Evolutionary conservation across 208 protist genomes (phyloP).

Genomic region (Leishmania turanica): DNA sequence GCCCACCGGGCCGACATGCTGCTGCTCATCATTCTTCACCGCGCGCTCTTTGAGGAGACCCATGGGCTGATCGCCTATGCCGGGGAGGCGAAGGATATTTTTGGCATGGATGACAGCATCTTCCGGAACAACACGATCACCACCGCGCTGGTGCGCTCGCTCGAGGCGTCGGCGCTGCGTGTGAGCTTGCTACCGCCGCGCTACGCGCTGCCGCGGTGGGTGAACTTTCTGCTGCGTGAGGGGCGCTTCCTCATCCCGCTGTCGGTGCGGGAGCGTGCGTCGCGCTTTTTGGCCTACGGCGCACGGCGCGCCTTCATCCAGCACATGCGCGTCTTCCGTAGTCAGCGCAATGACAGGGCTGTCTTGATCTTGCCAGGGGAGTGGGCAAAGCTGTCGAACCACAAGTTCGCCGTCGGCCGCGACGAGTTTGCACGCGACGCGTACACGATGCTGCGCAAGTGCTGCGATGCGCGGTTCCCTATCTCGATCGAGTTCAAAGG

Average conservation of each 20-base stretch:
- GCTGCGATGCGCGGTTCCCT: constrained; percentile 64
- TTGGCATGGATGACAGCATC: constrained; percentile 28
- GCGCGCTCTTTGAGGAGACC: constrained; percentile 26
- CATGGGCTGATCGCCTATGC: constrained; percentile 21
- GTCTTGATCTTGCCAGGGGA: constrained; percentile 59
- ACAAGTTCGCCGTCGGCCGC: constrained; percentile 85
- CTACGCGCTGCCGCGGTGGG: constrained; percentile 83
- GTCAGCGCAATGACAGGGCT: constrained; percentile 44
- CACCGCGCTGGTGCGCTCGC: constrained; percentile 54
- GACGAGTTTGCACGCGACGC: constrained; percentile 64
- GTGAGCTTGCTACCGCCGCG: constrained; percentile 72
- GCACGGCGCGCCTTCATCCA: constrained; percentile 68
- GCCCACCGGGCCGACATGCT: constrained; percentile 58
- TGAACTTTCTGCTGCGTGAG: constrained; percentile 73
- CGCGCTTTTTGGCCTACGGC: constrained; percentile 81
- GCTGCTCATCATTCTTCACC: constrained; percentile 77
- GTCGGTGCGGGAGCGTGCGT: constrained; percentile 54
- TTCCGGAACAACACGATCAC: constrained; percentile 68
- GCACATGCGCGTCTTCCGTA: constrained; percentile 61
- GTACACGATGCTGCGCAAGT: constrained; percentile 65
- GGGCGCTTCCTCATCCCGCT: constrained; percentile 73
- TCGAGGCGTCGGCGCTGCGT: constrained; percentile 79
- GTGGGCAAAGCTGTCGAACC: constrained; percentile 72
- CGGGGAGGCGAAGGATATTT: constrained; percentile 19
- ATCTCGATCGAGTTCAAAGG: constrained; percentile 90